These are phyloP conservation scores for Selenicereus undatus DNA, from an alignment of 148 eudicot species.

Conservation along the genomic window DNA sequence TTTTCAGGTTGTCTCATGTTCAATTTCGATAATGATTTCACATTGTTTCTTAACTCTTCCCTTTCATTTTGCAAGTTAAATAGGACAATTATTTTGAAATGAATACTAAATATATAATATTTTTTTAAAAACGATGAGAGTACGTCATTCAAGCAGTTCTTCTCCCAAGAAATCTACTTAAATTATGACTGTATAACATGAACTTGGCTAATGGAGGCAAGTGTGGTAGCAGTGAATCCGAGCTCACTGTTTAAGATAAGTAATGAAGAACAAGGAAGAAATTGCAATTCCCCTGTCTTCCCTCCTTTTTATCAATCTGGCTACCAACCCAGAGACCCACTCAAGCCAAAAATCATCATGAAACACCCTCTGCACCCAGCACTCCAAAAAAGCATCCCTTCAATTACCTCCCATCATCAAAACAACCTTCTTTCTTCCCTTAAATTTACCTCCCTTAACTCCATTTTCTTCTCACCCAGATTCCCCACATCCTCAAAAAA, in stretches of 20 bases:
- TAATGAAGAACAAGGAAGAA: not conserved
- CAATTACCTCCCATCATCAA: conserved; percentile 24
- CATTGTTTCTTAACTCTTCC: not conserved
- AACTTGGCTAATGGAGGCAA: not conserved
- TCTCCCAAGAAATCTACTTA: no score
- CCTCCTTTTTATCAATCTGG: conserved; percentile 21
- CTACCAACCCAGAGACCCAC: conserved; percentile 38
- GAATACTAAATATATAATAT: no score
- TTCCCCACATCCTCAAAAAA: not conserved
- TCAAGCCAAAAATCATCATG: conserved; percentile 60
- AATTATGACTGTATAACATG: no score
- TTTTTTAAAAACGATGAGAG: no score
- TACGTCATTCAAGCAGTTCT: no score
- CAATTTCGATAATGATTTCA: no score
- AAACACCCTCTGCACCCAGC: conserved; percentile 49
- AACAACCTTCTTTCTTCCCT: conserved; percentile 38
- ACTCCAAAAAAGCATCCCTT: conserved; percentile 60
- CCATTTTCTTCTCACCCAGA: conserved; percentile 22
- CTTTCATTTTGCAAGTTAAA: not conserved
- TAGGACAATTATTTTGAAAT: not conserved
- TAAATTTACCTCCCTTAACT: conserved; percentile 40
- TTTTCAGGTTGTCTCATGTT: no score
- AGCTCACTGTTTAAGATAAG: not conserved
- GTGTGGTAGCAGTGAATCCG: not conserved
- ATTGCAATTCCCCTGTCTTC: not conserved